Evolutionary conservation across 768 basidiomycete genomes (phyloP), one percentile per base, ranked within the genome.

Genomic region (Leucogyrophana mollusca): DNA sequence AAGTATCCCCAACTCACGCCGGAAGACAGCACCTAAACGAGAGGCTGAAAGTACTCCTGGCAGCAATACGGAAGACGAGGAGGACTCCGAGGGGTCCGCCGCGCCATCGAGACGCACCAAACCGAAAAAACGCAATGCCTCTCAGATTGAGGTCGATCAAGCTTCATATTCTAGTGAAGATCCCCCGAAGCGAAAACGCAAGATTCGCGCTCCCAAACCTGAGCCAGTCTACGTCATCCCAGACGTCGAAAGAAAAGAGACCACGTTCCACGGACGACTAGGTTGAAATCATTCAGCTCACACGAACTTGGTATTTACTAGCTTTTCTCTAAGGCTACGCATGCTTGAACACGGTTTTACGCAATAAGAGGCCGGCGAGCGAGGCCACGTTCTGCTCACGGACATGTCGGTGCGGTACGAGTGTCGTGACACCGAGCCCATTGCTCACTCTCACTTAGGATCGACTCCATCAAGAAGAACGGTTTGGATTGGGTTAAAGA

Each of bases 401-500:
- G 50, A 83, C 82, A 24, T 82, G 81, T 61, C 73, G 82, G 81
- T 79, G 41, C 30, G 70, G 54, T 18, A 45, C 36, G 36, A 17
- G n/a, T n/a, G n/a, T n/a, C n/a, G 36, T n/a, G 21, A 17, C 21
- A 37, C n/a, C n/a, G n/a, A n/a, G n/a, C n/a, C n/a, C n/a, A n/a
- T 34, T 20, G 18, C 20, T 7, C 45, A 25, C 20, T 38, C 41
- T 13, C 16, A 13, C 34, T 21, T 53, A 83, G 92, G 25, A 79
- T 93, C 14, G 80, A 86, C 30, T 85, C 87, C 35, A 79, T 94
- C 39, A 76, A 79, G 55, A 88, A 91, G 58, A 83, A 88, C 47
- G 91, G 91, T 1, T 72, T 87, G 24, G 85, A 90, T 4, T 86
- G 80, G 67, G 83, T 84, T n/a, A 90, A 90, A 59, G 84, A 89